phyloP scores from a whole-genome alignment of 345 rosid genomes.

The Dipteronia sinensis region DNA sequence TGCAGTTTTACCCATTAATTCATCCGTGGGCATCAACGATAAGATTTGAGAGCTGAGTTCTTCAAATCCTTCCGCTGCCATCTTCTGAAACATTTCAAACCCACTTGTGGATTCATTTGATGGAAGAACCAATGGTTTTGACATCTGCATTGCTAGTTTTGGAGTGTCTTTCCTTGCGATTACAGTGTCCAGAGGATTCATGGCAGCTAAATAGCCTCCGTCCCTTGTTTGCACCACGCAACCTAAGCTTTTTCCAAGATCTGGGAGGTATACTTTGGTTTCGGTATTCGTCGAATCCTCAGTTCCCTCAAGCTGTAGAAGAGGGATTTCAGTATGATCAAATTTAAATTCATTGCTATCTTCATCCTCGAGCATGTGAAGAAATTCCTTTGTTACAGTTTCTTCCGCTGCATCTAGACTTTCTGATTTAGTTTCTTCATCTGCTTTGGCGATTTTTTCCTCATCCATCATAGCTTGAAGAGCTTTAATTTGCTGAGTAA shows the following conservation, averaged over 20 bases:
- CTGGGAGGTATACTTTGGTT: slow-evolving; percentile 62
- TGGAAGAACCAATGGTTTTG: slow-evolving; percentile 69
- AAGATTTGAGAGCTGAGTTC: slow-evolving; percentile 62
- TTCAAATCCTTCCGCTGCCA: slow-evolving; percentile 64
- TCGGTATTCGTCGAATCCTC: slow-evolving; percentile 43
- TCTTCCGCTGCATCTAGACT: slow-evolving; percentile 84
- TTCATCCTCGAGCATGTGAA: slow-evolving; percentile 83
- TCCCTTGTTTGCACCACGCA: slow-evolving; percentile 87
- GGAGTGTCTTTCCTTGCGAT: slow-evolving; percentile 76
- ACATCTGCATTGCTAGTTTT: slow-evolving; percentile 88
- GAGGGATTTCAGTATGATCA: slow-evolving; percentile 46
- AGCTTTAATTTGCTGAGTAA: slow-evolving; percentile 87
- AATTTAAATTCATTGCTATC: slow-evolving; percentile 40
- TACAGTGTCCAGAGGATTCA: slow-evolving; percentile 66
- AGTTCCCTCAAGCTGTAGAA: slow-evolving; percentile 41
- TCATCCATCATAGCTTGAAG: slow-evolving; percentile 79
- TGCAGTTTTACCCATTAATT: slow-evolving; percentile 85
- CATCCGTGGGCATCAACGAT: slow-evolving; percentile 75
- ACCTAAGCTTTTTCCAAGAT: slow-evolving; percentile 87
- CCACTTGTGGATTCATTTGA: slow-evolving; percentile 43
- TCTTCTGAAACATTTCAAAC: slow-evolving; percentile 71
- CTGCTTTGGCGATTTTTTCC: slow-evolving; percentile 40
- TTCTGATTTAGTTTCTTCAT: slow-evolving; percentile 57
- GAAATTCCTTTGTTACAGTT: slow-evolving; percentile 79
- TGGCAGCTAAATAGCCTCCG: slow-evolving; percentile 86